Evolutionary conservation across 768 basidiomycete genomes (phyloP).

Genomic region (Russula vinacea): DNA sequence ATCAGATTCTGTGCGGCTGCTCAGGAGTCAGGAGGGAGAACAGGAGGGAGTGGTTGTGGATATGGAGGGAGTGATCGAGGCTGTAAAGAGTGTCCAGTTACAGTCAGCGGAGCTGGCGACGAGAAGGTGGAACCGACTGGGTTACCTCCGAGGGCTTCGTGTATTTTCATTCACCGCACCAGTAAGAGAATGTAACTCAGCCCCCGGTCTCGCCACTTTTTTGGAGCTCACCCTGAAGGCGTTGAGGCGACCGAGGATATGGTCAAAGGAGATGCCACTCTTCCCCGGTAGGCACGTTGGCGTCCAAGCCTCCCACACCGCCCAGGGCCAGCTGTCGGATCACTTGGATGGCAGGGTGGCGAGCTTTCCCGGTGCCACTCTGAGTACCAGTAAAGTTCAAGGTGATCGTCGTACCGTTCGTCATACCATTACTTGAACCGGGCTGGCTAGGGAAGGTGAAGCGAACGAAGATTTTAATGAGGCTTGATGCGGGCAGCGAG

Average conservation of each 20-base stretch:
- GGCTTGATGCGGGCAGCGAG: conserved; percentile 62
- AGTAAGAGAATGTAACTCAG: conserved; percentile 75
- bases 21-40: conserved; percentile 42
- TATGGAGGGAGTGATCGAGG: conserved; percentile 61
- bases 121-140: conserved; percentile 44
- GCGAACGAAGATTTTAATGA: conserved; percentile 45
- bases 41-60: conserved; percentile 63
- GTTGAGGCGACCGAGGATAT: conserved; percentile 77
- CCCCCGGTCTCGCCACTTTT: conserved; percentile 92
- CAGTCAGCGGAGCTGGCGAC: not conserved
- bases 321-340: conserved; percentile 56
- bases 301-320: conserved; percentile 82
- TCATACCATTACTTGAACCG: conserved; percentile 41
- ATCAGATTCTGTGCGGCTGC: conserved; percentile 33
- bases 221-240: conserved; percentile 88
- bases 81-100: conserved; percentile 38
- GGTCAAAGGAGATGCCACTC: conserved; percentile 87
- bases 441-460: conserved; percentile 38
- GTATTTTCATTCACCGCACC: conserved; percentile 87
- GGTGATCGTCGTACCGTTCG: too few species aligned
- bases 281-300: conserved; percentile 73
- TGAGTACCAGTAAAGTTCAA: conserved; percentile 46
- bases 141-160: conserved; percentile 87
- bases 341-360: conserved; percentile 56
- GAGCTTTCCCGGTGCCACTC: conserved; percentile 37